A percentile compares a stretch with the other conserved stretches of the same genome.
Evolutionary conservation across 805 yeast genomes (phyloP).

Genomic region (Kodamaea jinghongensis): DNA sequence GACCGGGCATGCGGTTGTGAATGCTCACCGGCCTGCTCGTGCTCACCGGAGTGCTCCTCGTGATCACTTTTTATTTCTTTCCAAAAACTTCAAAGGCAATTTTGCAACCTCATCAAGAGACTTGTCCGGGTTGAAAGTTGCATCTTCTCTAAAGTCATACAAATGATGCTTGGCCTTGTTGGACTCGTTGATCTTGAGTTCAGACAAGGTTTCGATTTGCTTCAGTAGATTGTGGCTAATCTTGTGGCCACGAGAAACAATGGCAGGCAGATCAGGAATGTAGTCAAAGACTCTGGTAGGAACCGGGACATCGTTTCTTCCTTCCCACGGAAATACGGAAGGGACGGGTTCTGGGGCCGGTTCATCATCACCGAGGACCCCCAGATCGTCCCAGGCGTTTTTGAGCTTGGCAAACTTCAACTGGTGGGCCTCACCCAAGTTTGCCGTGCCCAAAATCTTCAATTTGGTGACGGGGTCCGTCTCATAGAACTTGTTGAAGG

Average conservation of each 20-base stretch:
- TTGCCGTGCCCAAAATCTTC: constrained; percentile 11
- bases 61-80: constrained; percentile 2
- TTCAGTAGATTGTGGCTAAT: constrained; percentile 4
- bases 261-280: neutral
- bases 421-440: constrained; percentile 21
- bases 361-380: constrained; percentile 2
- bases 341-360: constrained; percentile 5
- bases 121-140: constrained; percentile 23
- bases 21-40: no score
- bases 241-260: neutral
- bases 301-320: constrained; percentile 15
- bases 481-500: constrained; percentile 21
- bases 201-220: constrained; percentile 7
- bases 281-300: constrained; percentile 26
- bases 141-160: constrained; percentile 10
- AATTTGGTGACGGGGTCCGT: constrained; percentile 15
- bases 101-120: constrained; percentile 26
- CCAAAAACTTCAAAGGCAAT: constrained; percentile 24
- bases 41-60: no score
- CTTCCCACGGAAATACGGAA: constrained; percentile 32
- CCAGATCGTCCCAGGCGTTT: constrained; percentile 23
- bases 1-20: no score
- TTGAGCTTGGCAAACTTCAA: constrained; percentile 18
- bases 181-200: constrained; percentile 7
- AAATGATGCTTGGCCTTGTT: constrained; percentile 3